Conservation (phyloP, 768 basidiomycete genomes). For the Fomitopsis serialis region DNA sequence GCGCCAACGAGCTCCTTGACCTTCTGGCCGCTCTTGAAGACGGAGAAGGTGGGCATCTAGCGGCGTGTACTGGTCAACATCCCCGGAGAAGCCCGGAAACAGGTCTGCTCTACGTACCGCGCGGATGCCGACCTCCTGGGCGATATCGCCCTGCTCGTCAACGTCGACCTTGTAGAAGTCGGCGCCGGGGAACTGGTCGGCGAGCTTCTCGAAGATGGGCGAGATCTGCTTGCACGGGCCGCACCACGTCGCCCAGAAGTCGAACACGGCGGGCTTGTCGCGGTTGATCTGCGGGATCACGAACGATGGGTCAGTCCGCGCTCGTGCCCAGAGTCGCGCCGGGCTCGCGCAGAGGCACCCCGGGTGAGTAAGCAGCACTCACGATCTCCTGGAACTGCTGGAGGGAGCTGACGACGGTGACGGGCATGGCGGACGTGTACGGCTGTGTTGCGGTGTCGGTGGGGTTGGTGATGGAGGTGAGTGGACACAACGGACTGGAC, state of each 20-base stretch:
- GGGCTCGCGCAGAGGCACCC: neutral
- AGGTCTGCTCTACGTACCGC: conserved; percentile 40
- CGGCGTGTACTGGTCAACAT: conserved; percentile 24
- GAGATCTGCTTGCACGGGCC: conserved; percentile 65
- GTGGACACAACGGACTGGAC: neutral
- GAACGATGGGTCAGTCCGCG: conserved; percentile 10
- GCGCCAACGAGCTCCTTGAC: conserved; percentile 44
- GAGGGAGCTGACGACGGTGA: conserved; percentile 14
- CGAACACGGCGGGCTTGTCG: conserved; percentile 46
- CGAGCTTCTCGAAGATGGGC: conserved; percentile 59
- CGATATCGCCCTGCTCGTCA: conserved; percentile 49
- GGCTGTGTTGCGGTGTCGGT: neutral
- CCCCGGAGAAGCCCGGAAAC: conserved; percentile 28
- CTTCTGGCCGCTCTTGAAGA: conserved; percentile 33
- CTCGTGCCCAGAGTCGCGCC: neutral
- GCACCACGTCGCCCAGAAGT: conserved; percentile 80
- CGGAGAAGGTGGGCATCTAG: conserved; percentile 40
- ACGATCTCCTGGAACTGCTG: conserved; percentile 32
- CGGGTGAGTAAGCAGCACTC: conserved; percentile 16
- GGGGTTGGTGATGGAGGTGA: neutral
- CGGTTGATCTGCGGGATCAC: conserved; percentile 34
- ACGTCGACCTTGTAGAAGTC: conserved; percentile 74
- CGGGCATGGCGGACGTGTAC: conserved; percentile 10
- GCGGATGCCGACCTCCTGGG: conserved; percentile 53
- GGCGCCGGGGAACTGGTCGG: conserved; percentile 30